Conservation (phyloP, 164 flowering plant species). For the Annona cherimola region DNA sequence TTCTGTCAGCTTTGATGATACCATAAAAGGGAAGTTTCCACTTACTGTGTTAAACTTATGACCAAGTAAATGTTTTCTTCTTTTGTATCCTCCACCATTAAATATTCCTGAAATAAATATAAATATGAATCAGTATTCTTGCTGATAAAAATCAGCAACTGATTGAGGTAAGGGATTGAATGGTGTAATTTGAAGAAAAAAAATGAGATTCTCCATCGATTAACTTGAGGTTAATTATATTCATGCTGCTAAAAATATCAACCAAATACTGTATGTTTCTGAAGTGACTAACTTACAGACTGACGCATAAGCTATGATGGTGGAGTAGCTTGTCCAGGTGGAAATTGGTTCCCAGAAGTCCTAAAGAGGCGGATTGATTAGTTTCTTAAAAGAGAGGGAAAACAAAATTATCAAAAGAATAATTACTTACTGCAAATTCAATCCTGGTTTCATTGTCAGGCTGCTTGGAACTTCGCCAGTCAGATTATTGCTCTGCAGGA, state of each 20-base stretch:
- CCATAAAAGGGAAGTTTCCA: too few relatives aligned
- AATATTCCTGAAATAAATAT: not conserved
- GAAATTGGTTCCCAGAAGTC: slow-evolving; percentile 56
- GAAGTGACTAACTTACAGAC: too few relatives aligned
- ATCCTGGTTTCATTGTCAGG: slow-evolving; percentile 49
- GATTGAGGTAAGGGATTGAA: not conserved
- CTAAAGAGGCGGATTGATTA: slow-evolving; percentile 28
- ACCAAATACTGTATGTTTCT: too few relatives aligned
- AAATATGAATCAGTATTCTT: not conserved
- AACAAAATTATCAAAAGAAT: slow-evolving; percentile 1
- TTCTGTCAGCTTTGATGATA: too few relatives aligned
- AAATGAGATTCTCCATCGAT: too few relatives aligned
- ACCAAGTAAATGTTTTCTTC: not conserved
- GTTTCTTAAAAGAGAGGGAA: not conserved
- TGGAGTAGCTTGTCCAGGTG: not conserved
- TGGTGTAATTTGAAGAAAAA: too few relatives aligned
- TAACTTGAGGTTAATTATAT: too few relatives aligned
- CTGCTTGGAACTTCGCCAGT: slow-evolving; percentile 66
- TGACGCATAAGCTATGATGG: not conserved
- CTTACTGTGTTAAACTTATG: too few relatives aligned
- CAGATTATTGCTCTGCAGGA: slow-evolving; percentile 72
- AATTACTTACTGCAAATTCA: slow-evolving; percentile 51
- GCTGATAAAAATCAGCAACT: not conserved
- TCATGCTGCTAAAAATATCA: too few relatives aligned
- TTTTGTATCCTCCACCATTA: not conserved